Conservation (phyloP, 345 rosid genomes). For the Rhodomyrtus tomentosa region DNA sequence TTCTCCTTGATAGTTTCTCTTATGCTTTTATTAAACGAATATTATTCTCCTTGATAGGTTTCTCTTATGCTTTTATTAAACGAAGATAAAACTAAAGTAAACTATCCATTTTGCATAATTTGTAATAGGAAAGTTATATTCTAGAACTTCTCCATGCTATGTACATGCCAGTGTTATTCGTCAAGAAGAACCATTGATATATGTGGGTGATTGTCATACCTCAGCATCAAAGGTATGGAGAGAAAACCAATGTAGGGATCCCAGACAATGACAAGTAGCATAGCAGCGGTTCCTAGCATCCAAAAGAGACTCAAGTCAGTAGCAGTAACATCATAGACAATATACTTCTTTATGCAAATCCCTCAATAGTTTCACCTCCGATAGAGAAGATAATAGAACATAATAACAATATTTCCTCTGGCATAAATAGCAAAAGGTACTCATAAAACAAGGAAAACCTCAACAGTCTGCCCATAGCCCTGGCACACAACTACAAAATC, state of each 20-base stretch:
- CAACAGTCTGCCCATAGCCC: neutral
- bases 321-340: neutral
- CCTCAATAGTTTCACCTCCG: neutral
- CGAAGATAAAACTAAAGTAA: neutral
- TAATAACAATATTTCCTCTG: neutral
- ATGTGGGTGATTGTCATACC: conserved; percentile 26
- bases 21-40: neutral
- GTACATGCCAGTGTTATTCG: neutral
- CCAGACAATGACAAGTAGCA: conserved; percentile 89
- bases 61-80: neutral
- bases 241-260: conserved; percentile 47
- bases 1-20: neutral
- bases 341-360: neutral
- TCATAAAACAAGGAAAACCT: neutral
- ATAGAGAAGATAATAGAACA: neutral
- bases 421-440: neutral
- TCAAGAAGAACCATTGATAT: neutral
- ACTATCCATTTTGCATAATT: neutral
- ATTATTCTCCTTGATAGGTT: neutral
- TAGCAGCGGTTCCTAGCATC: conserved; percentile 68
- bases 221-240: conserved; percentile 47
- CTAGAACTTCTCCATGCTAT: neutral
- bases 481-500: neutral
- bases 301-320: neutral
- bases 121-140: neutral